Evolutionary conservation across 1,284 basidiomycete species (phyloP), one percentile per base, ranked within the genome.

Genomic region (Exobasidium rhododendri): DNA sequence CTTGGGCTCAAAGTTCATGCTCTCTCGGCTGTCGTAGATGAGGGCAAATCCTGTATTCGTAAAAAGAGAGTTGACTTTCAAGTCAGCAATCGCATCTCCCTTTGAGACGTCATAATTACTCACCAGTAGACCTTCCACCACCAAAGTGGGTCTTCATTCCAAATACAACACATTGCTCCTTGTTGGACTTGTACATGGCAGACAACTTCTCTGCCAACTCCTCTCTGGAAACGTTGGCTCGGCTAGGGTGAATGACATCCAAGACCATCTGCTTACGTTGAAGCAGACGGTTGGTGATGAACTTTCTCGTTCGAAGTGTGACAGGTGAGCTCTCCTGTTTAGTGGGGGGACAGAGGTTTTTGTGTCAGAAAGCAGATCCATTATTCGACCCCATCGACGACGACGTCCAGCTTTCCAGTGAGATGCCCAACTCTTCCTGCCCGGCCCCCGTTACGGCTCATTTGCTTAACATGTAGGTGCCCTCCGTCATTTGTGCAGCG

Each of bases 271-370:
- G 85, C 80, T 83, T 84, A 79, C 96, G 90, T 80, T 92, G 89
- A 65, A 99, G 86, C 73, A 98, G 89, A 74, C 93, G 92, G 88
- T 99, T 98, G 80, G 94, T 97, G 83, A 97, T 91, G 86, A 98
- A 98, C 86, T 99, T 97, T 83, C 94, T 90, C 64, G 96, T 97
- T 80, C 96, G 91, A 82, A 98, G 86, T 74, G 96, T 98, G 78
- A 99, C 87, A 75, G 94, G 90, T 82, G 93, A 89, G 47, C 24
- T 50, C 47, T 40, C 35, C 35, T 40, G 35, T 40, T 10, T 40
- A 40, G 17, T 10, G 35, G 17, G n/a, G n/a, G n/a, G n/a, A n/a
- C n/a, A n/a, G n/a, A n/a, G n/a, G n/a, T n/a, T n/a, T n/a, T n/a
- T n/a, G n/a, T n/a, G n/a, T n/a, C n/a, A n/a, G n/a, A n/a, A n/a